phyloP scores from a whole-genome alignment of 176 grass and related monocot genomes.

The Saccharum officinarum region DNA sequence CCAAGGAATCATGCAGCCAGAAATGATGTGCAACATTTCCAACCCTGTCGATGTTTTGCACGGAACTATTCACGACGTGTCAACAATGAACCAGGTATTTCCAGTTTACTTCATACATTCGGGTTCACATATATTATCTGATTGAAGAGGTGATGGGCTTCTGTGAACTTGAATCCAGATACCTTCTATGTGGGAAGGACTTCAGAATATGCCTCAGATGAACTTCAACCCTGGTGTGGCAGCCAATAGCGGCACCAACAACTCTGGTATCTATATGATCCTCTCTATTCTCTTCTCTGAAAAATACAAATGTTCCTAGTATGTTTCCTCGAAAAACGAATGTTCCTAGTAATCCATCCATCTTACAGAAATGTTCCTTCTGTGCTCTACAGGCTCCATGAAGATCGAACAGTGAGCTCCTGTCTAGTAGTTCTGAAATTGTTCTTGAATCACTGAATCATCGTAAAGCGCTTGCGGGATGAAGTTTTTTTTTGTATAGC shows the following conservation, averaged over 20 bases:
- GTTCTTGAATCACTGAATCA: constrained; percentile 34
- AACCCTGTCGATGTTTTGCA: constrained; percentile 39
- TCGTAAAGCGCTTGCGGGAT: no score
- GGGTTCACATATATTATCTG: neutral
- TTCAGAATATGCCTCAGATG: constrained; percentile 60
- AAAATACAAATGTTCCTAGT: neutral
- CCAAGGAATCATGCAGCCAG: constrained; percentile 61
- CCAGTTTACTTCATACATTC: constrained; percentile 17
- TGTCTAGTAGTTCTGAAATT: neutral
- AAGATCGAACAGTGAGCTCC: constrained; percentile 56
- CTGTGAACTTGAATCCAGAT: constrained; percentile 54
- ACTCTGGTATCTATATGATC: constrained; percentile 39
- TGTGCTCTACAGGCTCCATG: constrained; percentile 50
- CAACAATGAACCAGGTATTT: constrained; percentile 60
- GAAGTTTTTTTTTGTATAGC: constrained; percentile 74
- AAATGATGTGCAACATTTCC: constrained; percentile 59
- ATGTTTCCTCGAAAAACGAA: no score
- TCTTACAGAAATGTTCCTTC: constrained; percentile 27
- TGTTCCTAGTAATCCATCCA: neutral
- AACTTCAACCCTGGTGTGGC: constrained; percentile 52
- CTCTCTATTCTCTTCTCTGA: neutral
- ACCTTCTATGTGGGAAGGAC: constrained; percentile 62
- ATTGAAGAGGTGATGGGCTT: constrained; percentile 29
- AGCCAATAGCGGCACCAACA: constrained; percentile 40
- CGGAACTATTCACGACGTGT: constrained; percentile 38